Base-by-base conservation (phyloP, 768 basidiomycete genomes). In the Tylopilus felleus region DNA sequence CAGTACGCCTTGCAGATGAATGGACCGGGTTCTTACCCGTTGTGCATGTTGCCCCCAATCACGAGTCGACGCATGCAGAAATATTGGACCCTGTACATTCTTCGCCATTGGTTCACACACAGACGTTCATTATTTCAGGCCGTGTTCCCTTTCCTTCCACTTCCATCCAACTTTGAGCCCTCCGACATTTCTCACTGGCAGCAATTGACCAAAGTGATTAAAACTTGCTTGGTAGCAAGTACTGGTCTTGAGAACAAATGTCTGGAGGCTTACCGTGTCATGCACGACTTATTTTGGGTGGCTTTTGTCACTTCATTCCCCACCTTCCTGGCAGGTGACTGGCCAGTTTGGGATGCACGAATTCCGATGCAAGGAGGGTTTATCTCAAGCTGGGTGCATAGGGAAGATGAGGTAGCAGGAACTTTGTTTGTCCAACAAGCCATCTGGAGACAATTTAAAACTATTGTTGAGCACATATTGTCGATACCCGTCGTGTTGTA, bases 221-320 rank as follows among this genome's bases (percentile, higher is more conserved):
- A 51, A 8, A 4, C 3, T 4, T 42, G 29, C 3, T 17, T 51
- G 22, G 16, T 43, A 6, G 49, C 41, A 25, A n/a, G 19, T 25
- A 9, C 49, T 5, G 1, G 6, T 33, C 41, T 51, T 23, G 9
- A 19, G 13, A 33, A n/a, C 23, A 51, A 19, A n/a, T 35, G 27
- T 42, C 33, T n/a, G 6, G 25, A 19, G n/a, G 23, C 8, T 8
- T 51, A 43, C 50, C 25, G n/a, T 13, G 4, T 51, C 7, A 51
- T 36, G 33, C n/a, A 2, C 4, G 31, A 51, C 17, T 43, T 51
- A 10, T 51, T 51, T 43, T 51, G 50, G 41, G 43, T 51, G 50
- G 21, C 41, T 19, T 51, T 51, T 17, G 8, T 51, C 27, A 31
- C 41, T 5, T 33, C 31, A 25, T 43, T 33, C 14, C 50, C 50